These are phyloP conservation scores for Emmonsia crescens DNA, from an alignment of 2,329 filamentous ascomycete species.

Conservation along the genomic window DNA sequence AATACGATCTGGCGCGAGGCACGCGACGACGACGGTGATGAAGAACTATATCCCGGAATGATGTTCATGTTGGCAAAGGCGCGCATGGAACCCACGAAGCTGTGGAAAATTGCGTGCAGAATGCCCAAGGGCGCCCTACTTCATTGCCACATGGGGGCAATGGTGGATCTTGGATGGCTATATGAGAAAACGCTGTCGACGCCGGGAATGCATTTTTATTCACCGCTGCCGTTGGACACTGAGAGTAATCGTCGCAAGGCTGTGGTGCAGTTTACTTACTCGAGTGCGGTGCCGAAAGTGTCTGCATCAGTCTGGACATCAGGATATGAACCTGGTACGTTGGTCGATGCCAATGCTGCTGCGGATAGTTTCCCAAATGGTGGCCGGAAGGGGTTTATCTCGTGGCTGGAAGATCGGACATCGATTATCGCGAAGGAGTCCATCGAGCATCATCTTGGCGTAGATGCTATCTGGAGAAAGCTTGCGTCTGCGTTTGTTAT, in stretches of 20 bases:
- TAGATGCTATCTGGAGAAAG: slow-evolving; percentile 75
- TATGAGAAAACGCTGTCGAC: slow-evolving; percentile 59
- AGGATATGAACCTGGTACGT: slow-evolving; percentile 49
- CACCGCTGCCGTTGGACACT: slow-evolving; percentile 47
- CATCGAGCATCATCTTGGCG: slow-evolving; percentile 68
- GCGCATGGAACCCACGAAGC: slow-evolving; percentile 71
- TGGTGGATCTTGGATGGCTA: slow-evolving; percentile 77
- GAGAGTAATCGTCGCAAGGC: slow-evolving; percentile 44
- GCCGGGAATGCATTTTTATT: slow-evolving; percentile 61
- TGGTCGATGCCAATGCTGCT: slow-evolving; percentile 49
- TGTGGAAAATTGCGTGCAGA: slow-evolving; percentile 72
- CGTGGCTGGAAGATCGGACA: slow-evolving; percentile 65
- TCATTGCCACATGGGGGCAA: slow-evolving; percentile 83
- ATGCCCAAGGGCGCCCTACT: slow-evolving; percentile 81
- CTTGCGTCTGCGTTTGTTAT: slow-evolving; percentile 66
- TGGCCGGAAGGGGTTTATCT: slow-evolving; percentile 59
- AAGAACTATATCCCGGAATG: slow-evolving; percentile 73
- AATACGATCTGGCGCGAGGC: slow-evolving; percentile 63
- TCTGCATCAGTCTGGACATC: slow-evolving; percentile 52
- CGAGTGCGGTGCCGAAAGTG: slow-evolving; percentile 32
- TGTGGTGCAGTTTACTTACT: slow-evolving; percentile 52
- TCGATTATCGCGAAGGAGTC: slow-evolving; percentile 63
- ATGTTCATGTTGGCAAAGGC: slow-evolving; percentile 82
- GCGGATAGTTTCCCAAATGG: slow-evolving; percentile 66
- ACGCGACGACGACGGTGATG: slow-evolving; percentile 52